Evolutionary conservation across 805 yeast genomes (phyloP).

Genomic region (Starmerella apicola): DNA sequence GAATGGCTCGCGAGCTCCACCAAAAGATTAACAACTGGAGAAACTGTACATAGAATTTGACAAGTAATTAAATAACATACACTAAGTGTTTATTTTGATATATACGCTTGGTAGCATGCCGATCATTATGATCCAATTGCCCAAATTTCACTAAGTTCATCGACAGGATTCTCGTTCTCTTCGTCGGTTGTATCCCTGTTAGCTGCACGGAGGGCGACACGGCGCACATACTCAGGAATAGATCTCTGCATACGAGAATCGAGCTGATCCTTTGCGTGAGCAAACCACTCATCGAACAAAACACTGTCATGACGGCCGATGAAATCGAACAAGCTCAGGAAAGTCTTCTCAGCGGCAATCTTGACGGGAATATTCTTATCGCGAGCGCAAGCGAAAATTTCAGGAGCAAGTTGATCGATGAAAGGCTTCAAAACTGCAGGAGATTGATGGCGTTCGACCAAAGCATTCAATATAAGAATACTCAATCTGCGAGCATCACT

Average conservation of each 20-base stretch:
- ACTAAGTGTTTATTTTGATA: not conserved
- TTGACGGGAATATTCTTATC: constrained; percentile 85
- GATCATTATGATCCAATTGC: constrained; percentile 12
- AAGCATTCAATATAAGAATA: constrained; percentile 60
- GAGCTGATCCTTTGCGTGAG: constrained; percentile 24
- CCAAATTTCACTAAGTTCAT: constrained; percentile 32
- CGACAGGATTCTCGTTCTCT: constrained; percentile 68
- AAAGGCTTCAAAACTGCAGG: constrained; percentile 40
- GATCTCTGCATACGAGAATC: constrained; percentile 39
- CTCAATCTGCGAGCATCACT: constrained; percentile 69
- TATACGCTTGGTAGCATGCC: not conserved
- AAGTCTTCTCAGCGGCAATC: constrained; percentile 88
- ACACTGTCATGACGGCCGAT: constrained; percentile 43
- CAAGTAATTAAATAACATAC: not conserved
- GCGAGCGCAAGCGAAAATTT: constrained; percentile 70
- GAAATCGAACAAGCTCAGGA: constrained; percentile 54
- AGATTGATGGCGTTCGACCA: constrained; percentile 49
- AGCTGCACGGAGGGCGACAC: constrained; percentile 84
- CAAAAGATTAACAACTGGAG: too few species aligned
- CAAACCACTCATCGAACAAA: constrained; percentile 55
- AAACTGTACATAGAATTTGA: not conserved
- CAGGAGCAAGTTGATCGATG: constrained; percentile 48
- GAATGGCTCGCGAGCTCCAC: too few species aligned
- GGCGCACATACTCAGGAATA: constrained; percentile 72
- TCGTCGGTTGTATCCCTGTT: constrained; percentile 76